A percentile compares a stretch with the other conserved stretches of the same genome.
Conservation (phyloP, 2,329 filamentous ascomycete species). For the Colletotrichum noveboracense region DNA sequence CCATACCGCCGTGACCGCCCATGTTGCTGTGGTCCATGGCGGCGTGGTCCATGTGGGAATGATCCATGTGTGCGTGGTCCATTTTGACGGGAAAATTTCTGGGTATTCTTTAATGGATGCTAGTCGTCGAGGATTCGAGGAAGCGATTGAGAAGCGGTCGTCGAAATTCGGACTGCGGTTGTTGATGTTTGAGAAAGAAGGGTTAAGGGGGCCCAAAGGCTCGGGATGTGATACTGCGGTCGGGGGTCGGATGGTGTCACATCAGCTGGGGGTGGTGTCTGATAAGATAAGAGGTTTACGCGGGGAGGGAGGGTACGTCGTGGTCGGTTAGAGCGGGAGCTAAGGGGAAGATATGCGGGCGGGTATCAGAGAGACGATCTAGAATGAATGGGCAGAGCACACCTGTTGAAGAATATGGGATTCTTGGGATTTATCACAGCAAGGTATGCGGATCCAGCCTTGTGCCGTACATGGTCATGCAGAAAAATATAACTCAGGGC, state of each 20-base stretch:
- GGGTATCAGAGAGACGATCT: not conserved
- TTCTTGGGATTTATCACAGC: not conserved
- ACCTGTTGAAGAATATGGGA: not conserved
- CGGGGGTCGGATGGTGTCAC: not conserved
- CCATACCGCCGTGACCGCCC: constrained; percentile 54
- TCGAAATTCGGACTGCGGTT: not conserved
- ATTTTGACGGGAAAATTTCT: not conserved
- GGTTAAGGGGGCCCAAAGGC: not conserved
- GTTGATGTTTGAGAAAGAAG: not conserved
- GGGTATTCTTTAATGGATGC: not conserved
- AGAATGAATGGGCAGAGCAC: not conserved
- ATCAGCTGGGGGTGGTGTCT: not conserved
- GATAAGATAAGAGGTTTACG: not conserved
- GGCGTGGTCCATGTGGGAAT: constrained; percentile 47
- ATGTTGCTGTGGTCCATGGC: constrained; percentile 52
- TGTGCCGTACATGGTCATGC: not conserved
- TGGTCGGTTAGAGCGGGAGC: not conserved
- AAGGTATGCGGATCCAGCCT: not conserved
- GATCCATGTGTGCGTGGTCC: constrained; percentile 41
- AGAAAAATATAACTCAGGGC: not conserved
- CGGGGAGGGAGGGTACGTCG: not conserved
- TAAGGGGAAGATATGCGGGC: not conserved
- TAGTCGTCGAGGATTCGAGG: not conserved
- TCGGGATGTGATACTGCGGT: not conserved
- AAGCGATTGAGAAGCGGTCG: not conserved